Conservation (phyloP, 108 stramenopile species). For the Skeletonema costatum region DNA sequence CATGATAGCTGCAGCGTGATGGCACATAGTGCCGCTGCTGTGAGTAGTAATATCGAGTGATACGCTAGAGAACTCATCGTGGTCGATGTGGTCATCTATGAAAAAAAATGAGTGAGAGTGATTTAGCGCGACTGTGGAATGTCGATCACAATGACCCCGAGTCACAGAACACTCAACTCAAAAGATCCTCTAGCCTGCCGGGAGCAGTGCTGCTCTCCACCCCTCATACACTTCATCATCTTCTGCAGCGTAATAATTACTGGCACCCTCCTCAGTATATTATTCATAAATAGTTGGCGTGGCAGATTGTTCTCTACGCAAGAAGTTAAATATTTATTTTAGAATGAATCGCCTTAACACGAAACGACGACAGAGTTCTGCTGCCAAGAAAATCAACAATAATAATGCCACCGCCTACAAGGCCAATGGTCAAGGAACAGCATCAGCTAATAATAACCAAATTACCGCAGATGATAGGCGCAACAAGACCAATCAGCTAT, state of each 20-base stretch:
- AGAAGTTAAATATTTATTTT: background rate
- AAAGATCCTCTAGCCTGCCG: no score
- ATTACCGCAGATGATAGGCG: background rate
- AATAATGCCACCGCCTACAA: background rate
- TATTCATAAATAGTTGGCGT: background rate
- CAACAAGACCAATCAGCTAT: slow-evolving; percentile 5
- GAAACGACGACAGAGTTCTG: background rate
- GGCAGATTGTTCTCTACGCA: background rate
- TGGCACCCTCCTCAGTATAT: background rate
- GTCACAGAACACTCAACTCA: no score
- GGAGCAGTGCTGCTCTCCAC: no score
- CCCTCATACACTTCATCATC: no score
- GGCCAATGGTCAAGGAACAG: background rate
- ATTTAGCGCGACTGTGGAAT: no score
- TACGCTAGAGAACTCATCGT: no score
- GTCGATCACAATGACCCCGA: no score
- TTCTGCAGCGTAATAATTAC: no score
- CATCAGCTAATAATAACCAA: background rate
- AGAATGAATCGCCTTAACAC: slow-evolving; percentile 3
- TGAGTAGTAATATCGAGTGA: background rate
- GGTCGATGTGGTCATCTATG: no score
- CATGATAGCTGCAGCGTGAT: background rate
- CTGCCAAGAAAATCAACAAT: background rate
- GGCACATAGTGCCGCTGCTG: background rate
- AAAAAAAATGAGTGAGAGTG: no score